phyloP scores from a whole-genome alignment of 2,329 filamentous ascomycete genomes.

The Fusarium sp. region DNA sequence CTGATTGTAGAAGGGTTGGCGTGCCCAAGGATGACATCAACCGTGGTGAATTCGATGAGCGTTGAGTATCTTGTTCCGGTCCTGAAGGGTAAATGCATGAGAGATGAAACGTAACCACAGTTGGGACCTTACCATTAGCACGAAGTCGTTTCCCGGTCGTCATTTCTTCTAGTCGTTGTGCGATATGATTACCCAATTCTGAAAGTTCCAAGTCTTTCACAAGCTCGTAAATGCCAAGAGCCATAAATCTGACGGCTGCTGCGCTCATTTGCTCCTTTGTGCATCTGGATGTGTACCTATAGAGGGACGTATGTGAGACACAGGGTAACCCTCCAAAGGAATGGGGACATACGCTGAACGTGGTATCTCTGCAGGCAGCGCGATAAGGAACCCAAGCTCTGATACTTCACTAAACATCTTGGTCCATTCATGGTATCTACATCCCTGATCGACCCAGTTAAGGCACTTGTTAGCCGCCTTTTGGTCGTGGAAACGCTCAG shows the following conservation, averaged over 20 bases:
- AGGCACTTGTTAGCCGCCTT: conserved; percentile 14
- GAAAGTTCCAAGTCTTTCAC: background rate
- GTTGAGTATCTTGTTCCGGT: background rate
- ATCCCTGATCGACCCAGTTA: conserved; percentile 15
- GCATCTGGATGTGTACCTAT: background rate
- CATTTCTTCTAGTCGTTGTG: background rate
- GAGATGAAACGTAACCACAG: background rate
- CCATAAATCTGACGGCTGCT: background rate
- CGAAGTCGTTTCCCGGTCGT: background rate
- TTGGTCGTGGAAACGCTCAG: background rate
- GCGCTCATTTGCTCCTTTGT: background rate
- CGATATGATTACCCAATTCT: background rate
- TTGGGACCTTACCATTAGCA: background rate
- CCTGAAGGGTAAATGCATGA: background rate
- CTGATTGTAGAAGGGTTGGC: background rate
- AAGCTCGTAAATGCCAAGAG: background rate
- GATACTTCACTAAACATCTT: background rate
- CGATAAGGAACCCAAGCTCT: conserved; percentile 4
- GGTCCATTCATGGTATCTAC: conserved; percentile 14
- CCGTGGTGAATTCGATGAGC: background rate
- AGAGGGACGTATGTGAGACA: background rate
- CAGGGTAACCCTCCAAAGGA: background rate
- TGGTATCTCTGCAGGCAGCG: background rate
- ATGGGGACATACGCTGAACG: conserved; percentile 1
- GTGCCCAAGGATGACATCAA: background rate